Evolutionary conservation across 2,329 filamentous ascomycete species (phyloP), one percentile per base, ranked within the genome.

Genomic region (Gaeumannomyces sp.): DNA sequence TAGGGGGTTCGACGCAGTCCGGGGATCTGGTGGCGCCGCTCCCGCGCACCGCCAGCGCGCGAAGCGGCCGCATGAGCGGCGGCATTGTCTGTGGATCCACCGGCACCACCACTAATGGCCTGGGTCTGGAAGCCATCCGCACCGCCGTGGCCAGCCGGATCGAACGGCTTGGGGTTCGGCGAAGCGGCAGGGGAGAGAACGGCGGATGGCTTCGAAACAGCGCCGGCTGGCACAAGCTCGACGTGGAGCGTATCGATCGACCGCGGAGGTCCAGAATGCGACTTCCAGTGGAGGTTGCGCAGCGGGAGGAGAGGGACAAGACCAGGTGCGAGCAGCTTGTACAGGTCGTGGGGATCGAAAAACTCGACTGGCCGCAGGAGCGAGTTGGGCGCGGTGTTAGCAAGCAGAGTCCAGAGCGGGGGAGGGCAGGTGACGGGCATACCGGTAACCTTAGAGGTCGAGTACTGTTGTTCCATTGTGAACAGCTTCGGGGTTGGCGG

Each of bases 231-330:
- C n/a, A 93, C 81, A 66, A 98, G 87, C 67, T 97, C 93, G 71
- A 98, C 86, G 73, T 97, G 92, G 57, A 99, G 85, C 16, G 92
- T 93, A 72, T 93, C 90, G 75, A 99, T 99, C 19, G 95, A 97
- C 69, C 95, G 90, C 50, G 98, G 80, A 2, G 95, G 95, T 0
- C 95, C 90, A 33, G 90, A 89, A 67, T 96, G 92, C 19, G 95
- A 97, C 76, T 98, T 96, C 95, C 95, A 99, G 73, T 98, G 92
- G 60, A 99, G 86, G 72, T 98, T 96, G 68, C 89, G 90, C 53
- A 99, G 83, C 45, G 95, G 95, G 0, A 98, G 83, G 64, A 91
- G 89, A 58, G 90, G 83, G 57, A 90, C 82, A 65, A 99, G 82
- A 65, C 93, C 88, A 3, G 91, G 87, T 14, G 90, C 89, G 59